Percentiles rank a stretch among this genome's conserved stretches.
phyloP scores from a whole-genome alignment of 108 stramenopile species.

The Nitzschia sp. region DNA sequence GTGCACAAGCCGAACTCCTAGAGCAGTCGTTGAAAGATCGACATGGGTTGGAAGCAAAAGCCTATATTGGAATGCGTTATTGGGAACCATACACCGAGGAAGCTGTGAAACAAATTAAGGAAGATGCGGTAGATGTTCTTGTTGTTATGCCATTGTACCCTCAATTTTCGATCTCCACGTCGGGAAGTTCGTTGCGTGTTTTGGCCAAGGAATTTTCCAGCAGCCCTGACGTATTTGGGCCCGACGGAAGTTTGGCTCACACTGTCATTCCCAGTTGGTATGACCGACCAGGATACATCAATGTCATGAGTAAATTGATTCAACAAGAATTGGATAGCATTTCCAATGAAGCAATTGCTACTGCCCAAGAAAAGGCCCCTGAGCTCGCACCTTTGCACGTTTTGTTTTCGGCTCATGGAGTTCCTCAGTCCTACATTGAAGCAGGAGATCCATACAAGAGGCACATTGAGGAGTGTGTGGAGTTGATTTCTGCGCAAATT shows the following conservation, averaged over 20 bases:
- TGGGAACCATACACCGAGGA: constrained; percentile 98
- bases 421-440: constrained; percentile 93
- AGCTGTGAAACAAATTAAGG: constrained; percentile 79
- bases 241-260: constrained; percentile 80
- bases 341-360: constrained; percentile 68
- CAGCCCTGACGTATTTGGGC: not conserved
- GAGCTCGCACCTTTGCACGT: constrained; percentile 64
- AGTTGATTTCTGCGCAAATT: constrained; percentile 52
- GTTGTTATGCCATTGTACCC: constrained; percentile 96
- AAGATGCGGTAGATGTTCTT: constrained; percentile 81
- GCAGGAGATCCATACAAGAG: constrained; percentile 96
- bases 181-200: constrained; percentile 88
- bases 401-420: constrained; percentile 97
- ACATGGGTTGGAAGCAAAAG: constrained; percentile 72
- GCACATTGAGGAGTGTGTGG: constrained; percentile 89
- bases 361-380: constrained; percentile 55
- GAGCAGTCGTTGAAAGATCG: constrained; percentile 50
- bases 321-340: constrained; percentile 81
- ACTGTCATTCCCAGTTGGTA: constrained; percentile 96
- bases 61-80: constrained; percentile 98
- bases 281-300: constrained; percentile 91
- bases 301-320: constrained; percentile 81
- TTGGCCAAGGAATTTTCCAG: constrained; percentile 60
- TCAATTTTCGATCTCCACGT: constrained; percentile 95
- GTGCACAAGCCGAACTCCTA: constrained; percentile 80